Evolutionary conservation across 495 filamentous ascomycete genomes (phyloP), one percentile per base, ranked within the genome.

Genomic region (Podospora tetraspora): DNA sequence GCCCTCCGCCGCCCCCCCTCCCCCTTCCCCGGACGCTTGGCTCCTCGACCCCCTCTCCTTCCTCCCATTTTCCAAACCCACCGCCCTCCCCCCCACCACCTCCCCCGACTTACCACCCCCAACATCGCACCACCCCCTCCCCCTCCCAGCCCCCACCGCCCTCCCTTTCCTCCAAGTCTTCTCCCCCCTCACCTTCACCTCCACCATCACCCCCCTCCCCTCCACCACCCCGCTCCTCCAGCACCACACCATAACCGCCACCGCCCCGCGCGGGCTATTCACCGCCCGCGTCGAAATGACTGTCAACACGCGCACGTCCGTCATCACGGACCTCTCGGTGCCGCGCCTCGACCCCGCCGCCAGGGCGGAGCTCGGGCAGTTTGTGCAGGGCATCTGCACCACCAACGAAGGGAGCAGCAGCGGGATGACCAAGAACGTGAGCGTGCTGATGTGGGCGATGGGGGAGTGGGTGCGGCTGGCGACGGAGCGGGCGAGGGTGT

Each of bases 151-250:
- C 13, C 79, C 79, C 2, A 82, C 87, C 71, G 84, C 85, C 64
- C 76, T 88, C 3, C 85, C 86, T 8, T 87, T 82, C 71, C 82
- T 89, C 0, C 80, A 84, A 71, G 77, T 83, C 61, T 88, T 90
- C 68, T 84, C 81, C 4, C 83, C 85, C 1, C 74, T 90, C 3
- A 74, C 77, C 24, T 87, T 85, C 68, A 79, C 82, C 6, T 85
- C 84, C 2, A 78, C 76, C 1, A 76, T 85, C 66, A 79, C 79
- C 6, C 72, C 81, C 6, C 66, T 85, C 0, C 77, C 80, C 0
- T 65, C 63, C 2, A 68, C 72, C 7, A 56, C 59, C 74, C 25
- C 74, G 22, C 72, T 79, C 10, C 70, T 77, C 61, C 82, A 83
- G 71, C 75, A 75, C 8, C 76, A 85, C 76, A 43, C 61, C 56